Evolutionary conservation across 129 eudicot genomes (phyloP), one percentile per base, ranked within the genome.

Genomic region (Centrapalus pauciflorus): DNA sequence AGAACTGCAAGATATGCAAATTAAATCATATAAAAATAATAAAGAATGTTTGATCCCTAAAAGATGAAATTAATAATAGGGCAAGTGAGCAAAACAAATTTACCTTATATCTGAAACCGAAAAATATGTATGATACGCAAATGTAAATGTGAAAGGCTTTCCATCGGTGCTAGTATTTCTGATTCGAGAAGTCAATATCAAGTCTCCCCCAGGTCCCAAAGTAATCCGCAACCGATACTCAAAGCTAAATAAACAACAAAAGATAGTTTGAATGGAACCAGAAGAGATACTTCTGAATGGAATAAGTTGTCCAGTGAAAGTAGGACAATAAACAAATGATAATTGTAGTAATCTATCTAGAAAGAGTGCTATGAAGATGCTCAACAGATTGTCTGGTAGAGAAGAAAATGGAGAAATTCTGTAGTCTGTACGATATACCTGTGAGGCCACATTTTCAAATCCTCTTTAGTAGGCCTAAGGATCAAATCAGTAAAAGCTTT

Each of bases 41-140:
- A 14, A 52, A 48, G 11, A 29, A 49, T 19, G 13, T 14, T 37
- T 72, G 0, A 61, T 51, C 41, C 32, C 7, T 13, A 40, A 56
- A 10, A 70, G 12, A 7, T 14, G 21, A 4, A n/a, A 23, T 28
- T 3, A 51, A 30, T 20, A 23, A 19, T 52, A 21, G 14, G 21
- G 0, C 7, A 54, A 17, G 8, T 24, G 24, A 55, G 61, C 9
- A 33, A 60, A 2, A 30, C 17, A 5, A 3, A 58, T 64, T 54
- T 80, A 87, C 97, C 95, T 90, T 79, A 90, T 87, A 80, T 90
- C 95, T 7, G 95, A 90, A 74, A 90, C 97, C 55, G 95, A 84
- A 78, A 90, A 82, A 71, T 90, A 90, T 64, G 93, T 90, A 72
- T 87, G 97, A 82, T 84, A 87, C 6, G 97, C 95, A 76, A 90